phyloP scores from a whole-genome alignment of 805 yeast species.

The Wickerhamiella occidentalis region DNA sequence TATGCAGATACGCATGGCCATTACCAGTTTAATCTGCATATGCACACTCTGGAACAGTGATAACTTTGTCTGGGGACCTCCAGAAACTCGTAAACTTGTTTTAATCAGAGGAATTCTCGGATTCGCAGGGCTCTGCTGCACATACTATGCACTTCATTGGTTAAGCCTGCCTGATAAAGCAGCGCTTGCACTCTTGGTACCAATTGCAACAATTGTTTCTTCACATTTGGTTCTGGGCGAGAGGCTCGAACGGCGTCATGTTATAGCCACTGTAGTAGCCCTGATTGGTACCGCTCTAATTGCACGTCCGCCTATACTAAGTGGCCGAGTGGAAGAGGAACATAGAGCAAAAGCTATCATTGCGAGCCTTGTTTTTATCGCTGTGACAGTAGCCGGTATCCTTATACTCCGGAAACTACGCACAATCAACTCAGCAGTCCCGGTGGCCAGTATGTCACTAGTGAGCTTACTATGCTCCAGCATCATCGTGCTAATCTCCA shows the following conservation, averaged over 20 bases:
- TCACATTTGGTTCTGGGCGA: slow-evolving; percentile 63
- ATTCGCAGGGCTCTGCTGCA: slow-evolving; percentile 66
- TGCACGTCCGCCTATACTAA: slow-evolving; percentile 50
- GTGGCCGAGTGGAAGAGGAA: not conserved
- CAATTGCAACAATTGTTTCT: slow-evolving; percentile 60
- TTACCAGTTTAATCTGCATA: slow-evolving; percentile 52
- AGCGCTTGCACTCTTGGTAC: slow-evolving; percentile 67
- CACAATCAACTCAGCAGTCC: slow-evolving; percentile 50
- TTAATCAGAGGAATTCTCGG: slow-evolving; percentile 60
- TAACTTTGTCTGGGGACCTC: slow-evolving; percentile 62
- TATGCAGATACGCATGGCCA: slow-evolving; percentile 60
- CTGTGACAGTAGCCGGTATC: not conserved
- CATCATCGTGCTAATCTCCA: slow-evolving; percentile 10
- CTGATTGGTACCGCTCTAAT: slow-evolving; percentile 65
- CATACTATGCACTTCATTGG: slow-evolving; percentile 63
- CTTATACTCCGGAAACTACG: not conserved
- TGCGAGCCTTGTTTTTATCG: not conserved
- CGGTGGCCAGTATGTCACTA: slow-evolving; percentile 66
- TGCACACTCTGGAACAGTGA: slow-evolving; percentile 44
- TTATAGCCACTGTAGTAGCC: slow-evolving; percentile 53
- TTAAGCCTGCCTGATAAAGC: slow-evolving; percentile 71
- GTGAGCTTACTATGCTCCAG: slow-evolving; percentile 45
- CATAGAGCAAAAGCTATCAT: not conserved
- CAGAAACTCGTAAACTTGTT: slow-evolving; percentile 40
- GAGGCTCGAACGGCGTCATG: slow-evolving; percentile 51